These are phyloP conservation scores for Penicillium sp. DNA, from an alignment of 2,329 filamentous ascomycete species.

Conservation along the genomic window DNA sequence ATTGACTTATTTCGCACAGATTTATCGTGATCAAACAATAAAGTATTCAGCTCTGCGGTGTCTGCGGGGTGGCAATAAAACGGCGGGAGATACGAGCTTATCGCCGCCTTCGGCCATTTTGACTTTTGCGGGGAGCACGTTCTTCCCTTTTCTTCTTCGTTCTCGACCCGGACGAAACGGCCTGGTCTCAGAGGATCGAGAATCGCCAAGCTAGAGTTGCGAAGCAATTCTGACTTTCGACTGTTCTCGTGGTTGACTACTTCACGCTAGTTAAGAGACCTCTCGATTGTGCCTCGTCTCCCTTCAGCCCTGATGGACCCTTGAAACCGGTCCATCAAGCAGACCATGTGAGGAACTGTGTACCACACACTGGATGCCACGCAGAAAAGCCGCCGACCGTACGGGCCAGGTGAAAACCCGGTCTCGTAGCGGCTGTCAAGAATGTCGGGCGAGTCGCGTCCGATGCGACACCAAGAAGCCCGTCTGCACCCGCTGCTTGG, in stretches of 20 bases:
- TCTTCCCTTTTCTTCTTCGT: neutral
- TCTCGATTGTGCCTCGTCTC: neutral
- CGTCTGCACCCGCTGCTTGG: constrained; percentile 39
- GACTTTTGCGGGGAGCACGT: constrained; percentile 4
- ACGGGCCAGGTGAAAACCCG: constrained; percentile 41
- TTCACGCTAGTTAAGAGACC: neutral
- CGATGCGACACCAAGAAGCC: constrained; percentile 46
- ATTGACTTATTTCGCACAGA: too few species aligned
- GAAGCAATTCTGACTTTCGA: neutral
- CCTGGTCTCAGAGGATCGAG: neutral
- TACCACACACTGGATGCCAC: constrained; percentile 33
- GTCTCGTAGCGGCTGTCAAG: constrained; percentile 44
- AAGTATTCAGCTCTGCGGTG: too few species aligned
- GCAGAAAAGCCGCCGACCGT: constrained; percentile 40
- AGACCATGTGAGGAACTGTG: constrained; percentile 30
- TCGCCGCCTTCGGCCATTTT: constrained; percentile 1
- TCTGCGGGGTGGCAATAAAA: constrained; percentile 1
- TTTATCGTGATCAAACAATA: too few species aligned
- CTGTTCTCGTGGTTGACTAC: neutral
- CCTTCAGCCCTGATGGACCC: constrained; percentile 2
- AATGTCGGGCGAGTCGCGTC: constrained; percentile 45
- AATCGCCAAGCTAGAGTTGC: neutral
- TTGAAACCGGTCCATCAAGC: constrained; percentile 3
- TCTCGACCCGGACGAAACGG: neutral
- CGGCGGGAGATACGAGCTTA: neutral